Evolutionary conservation across 2,329 filamentous ascomycete species (phyloP).

Genomic region (Dendrostoma leiphaemia): DNA sequence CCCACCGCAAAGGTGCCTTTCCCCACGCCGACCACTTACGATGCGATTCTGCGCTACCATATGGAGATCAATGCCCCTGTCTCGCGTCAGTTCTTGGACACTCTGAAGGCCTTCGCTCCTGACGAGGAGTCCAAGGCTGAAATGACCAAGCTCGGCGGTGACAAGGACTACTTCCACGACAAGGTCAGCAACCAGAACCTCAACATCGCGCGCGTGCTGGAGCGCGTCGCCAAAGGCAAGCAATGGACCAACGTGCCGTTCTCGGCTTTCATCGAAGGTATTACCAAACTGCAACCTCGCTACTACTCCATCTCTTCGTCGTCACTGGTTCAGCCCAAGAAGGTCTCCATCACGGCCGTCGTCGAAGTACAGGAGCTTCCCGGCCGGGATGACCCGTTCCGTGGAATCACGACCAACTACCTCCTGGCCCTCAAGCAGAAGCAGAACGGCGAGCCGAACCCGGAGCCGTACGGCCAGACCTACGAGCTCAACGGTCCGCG

Average conservation of each 20-base stretch:
- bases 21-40: constrained; percentile 94
- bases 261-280: constrained; percentile 87
- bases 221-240: constrained; percentile 68
- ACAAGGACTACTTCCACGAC: constrained; percentile 93
- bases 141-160: constrained; percentile 81
- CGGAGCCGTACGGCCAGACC: constrained; percentile 78
- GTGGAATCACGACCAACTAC: constrained; percentile 96
- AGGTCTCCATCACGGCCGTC: constrained; percentile 91
- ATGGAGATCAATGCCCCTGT: constrained; percentile 95
- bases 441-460: constrained; percentile 83
- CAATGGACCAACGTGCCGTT: constrained; percentile 87
- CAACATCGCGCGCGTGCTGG: constrained; percentile 85
- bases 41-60: constrained; percentile 90
- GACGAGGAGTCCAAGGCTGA: constrained; percentile 82
- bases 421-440: constrained; percentile 93
- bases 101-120: constrained; percentile 84
- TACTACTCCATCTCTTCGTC: constrained; percentile 99
- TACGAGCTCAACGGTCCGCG: constrained; percentile 87
- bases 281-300: constrained; percentile 92
- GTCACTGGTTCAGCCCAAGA: constrained; percentile 88
- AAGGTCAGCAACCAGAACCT: constrained; percentile 78
- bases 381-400: constrained; percentile 74
- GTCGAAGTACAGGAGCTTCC: constrained; percentile 82
- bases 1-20: constrained; percentile 97
- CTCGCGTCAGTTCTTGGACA: constrained; percentile 90